Evolutionary conservation across 257 asterid genomes (phyloP).

Genomic region (Marsdenia floribunda): DNA sequence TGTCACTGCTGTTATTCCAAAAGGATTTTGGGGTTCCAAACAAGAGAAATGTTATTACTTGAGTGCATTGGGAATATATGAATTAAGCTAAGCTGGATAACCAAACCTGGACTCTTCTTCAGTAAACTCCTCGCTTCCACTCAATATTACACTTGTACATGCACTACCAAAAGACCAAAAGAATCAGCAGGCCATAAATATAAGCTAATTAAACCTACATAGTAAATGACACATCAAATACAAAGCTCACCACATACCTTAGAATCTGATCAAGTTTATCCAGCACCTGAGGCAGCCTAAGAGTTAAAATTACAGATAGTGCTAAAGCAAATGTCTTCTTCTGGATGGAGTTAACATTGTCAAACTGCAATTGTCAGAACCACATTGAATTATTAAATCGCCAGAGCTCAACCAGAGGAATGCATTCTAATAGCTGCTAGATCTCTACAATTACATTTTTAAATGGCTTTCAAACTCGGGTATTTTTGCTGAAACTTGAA

Average conservation of each 20-base stretch:
- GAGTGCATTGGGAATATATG: neutral
- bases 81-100: neutral
- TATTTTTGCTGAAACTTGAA: neutral
- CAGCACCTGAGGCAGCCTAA: constrained; percentile 87
- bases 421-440: neutral
- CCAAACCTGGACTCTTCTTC: constrained; percentile 93
- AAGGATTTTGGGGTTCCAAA: constrained; percentile 18
- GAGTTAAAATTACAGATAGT: constrained; percentile 70
- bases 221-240: constrained; percentile 9
- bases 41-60: constrained; percentile 15
- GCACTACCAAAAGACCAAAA: constrained; percentile 39
- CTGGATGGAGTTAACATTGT: constrained; percentile 62
- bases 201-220: constrained; percentile 4
- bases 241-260: constrained; percentile 45
- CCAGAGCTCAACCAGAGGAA: neutral
- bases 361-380: constrained; percentile 48
- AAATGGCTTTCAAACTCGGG: neutral
- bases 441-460: neutral
- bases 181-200: constrained; percentile 18
- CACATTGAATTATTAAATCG: neutral
- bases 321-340: constrained; percentile 75
- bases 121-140: constrained; percentile 69
- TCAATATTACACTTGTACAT: constrained; percentile 83
- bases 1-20: constrained; percentile 51
- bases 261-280: constrained; percentile 92